Evolutionary conservation across 495 filamentous ascomycete genomes (phyloP).

Genomic region (Parachaetomium inaequale): DNA sequence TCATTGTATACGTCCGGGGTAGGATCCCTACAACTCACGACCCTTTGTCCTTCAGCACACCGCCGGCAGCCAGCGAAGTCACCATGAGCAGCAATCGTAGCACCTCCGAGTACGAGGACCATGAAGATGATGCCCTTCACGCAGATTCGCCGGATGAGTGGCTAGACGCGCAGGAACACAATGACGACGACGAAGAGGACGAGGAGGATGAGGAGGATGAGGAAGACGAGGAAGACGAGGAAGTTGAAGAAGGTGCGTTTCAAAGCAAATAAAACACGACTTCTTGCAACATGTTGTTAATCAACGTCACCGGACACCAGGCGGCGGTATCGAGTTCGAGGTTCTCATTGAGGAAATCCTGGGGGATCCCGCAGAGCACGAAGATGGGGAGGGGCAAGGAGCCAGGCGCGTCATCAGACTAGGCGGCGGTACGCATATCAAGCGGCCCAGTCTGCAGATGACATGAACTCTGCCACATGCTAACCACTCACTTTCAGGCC

Average conservation of each 20-base stretch:
- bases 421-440: conserved; percentile 23
- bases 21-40: not conserved
- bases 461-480: not conserved
- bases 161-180: conserved; percentile 19
- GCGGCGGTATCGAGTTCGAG: conserved; percentile 34
- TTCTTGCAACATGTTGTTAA: conserved; percentile 8
- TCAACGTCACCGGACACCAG: conserved; percentile 8
- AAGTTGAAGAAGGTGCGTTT: conserved; percentile 35
- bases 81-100: conserved; percentile 8
- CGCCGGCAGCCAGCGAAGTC: not conserved
- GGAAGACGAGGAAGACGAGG: conserved; percentile 18
- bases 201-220: conserved; percentile 21
- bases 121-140: conserved; percentile 1
- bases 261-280: conserved; percentile 35
- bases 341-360: conserved; percentile 25
- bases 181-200: conserved; percentile 22
- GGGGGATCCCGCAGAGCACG: conserved; percentile 1
- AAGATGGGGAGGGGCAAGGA: conserved; percentile 8
- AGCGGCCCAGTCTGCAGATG: not conserved
- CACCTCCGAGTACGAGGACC: not conserved
- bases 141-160: not conserved
- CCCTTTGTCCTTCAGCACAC: not conserved
- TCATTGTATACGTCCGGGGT: not conserved
- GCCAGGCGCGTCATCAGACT: conserved; percentile 29
- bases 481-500: conserved; percentile 23